These are phyloP conservation scores for Ophiocytium majus DNA, from an alignment of 352 stramenopile species.

Conservation along the genomic window DNA sequence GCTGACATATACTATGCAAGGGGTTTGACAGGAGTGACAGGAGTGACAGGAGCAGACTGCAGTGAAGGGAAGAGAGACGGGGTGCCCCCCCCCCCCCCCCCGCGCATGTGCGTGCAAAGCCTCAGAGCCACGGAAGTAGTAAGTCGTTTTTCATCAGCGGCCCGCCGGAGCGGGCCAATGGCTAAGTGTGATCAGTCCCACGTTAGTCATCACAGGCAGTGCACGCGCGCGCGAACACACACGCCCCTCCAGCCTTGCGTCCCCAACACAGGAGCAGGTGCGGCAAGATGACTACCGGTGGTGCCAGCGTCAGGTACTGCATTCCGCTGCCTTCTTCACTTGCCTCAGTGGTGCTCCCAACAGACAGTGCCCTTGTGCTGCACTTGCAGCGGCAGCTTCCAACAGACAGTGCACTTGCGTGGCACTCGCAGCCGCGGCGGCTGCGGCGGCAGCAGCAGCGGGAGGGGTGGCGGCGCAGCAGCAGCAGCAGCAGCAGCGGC, in stretches of 20 bases:
- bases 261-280: background rate
- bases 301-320: too few relatives aligned
- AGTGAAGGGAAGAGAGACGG: too few relatives aligned
- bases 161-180: background rate
- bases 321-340: too few relatives aligned
- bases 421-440: background rate
- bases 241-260: background rate
- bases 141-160: background rate
- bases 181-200: background rate
- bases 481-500: background rate
- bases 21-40: background rate
- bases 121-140: background rate
- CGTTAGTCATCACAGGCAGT: background rate
- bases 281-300: background rate
- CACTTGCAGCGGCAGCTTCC: too few relatives aligned
- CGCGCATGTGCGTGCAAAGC: background rate
- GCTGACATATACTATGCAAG: too few relatives aligned
- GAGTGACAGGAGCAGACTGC: background rate
- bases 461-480: background rate
- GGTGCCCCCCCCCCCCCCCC: too few relatives aligned
- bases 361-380: too few relatives aligned
- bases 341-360: too few relatives aligned
- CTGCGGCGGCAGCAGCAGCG: background rate
- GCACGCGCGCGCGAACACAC: background rate
- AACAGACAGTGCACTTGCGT: background rate